These are phyloP conservation scores for Hypoxylon sp. DNA, from an alignment of 2,329 filamentous ascomycete genomes.

Conservation along the genomic window DNA sequence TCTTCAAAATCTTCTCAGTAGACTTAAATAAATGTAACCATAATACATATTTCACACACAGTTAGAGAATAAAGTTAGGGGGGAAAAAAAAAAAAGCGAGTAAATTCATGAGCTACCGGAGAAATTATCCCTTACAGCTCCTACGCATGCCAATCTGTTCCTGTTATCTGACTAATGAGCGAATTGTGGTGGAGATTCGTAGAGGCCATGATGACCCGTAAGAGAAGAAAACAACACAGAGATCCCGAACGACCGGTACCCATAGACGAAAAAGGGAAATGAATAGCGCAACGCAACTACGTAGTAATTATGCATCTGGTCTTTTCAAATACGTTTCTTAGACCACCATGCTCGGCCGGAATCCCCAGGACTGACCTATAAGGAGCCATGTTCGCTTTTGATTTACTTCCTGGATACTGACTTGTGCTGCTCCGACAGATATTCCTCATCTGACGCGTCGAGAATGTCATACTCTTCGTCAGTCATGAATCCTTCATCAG, in stretches of 20 bases:
- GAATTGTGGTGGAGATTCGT: conserved; percentile 37
- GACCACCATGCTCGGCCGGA: not conserved
- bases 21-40: not conserved
- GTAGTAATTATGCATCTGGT: conserved; percentile 24
- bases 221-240: conserved; percentile 24
- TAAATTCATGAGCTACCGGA: conserved; percentile 41
- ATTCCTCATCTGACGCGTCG: conserved; percentile 94
- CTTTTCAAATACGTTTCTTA: not conserved
- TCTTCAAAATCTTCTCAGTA: too few relatives aligned
- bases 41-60: conserved; percentile 4
- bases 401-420: conserved; percentile 51
- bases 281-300: conserved; percentile 28
- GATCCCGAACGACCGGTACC: conserved; percentile 25
- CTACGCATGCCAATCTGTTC: conserved; percentile 42
- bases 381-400: conserved; percentile 1
- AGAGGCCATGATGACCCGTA: conserved; percentile 14
- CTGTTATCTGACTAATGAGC: conserved; percentile 44
- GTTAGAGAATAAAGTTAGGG: too few relatives aligned
- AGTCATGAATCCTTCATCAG: conserved; percentile 86
- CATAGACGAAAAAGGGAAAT: conserved; percentile 19
- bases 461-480: conserved; percentile 99
- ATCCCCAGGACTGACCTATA: not conserved
- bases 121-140: conserved; percentile 36
- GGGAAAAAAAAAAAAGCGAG: conserved; percentile 9
- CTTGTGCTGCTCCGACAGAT: conserved; percentile 69